These are phyloP conservation scores for Melanomma pulvis-pyrius DNA, from an alignment of 495 filamentous ascomycete species.

Conservation along the genomic window DNA sequence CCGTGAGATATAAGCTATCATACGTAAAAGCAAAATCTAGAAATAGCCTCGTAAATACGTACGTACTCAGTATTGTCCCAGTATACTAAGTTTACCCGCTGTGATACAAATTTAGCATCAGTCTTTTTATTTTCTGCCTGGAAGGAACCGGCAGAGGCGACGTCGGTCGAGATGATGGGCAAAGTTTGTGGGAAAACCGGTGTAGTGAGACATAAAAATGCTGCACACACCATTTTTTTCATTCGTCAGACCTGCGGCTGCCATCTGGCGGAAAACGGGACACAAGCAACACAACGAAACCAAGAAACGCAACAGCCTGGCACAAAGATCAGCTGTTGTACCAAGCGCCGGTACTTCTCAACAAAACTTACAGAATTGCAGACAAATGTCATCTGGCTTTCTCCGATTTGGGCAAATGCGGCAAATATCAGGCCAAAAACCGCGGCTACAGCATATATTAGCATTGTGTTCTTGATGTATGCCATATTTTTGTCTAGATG, in stretches of 20 bases:
- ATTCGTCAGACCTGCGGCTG: conserved; percentile 40
- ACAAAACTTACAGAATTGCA: conserved; percentile 50
- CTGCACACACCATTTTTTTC: not conserved
- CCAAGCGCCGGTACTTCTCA: not conserved
- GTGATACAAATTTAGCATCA: too few species aligned
- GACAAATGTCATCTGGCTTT: conserved; percentile 56
- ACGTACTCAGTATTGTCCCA: too few species aligned
- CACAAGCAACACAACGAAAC: conserved; percentile 51
- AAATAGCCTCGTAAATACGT: too few species aligned
- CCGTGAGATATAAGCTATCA: too few species aligned
- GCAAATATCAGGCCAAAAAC: conserved; percentile 60
- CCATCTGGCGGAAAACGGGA: conserved; percentile 53
- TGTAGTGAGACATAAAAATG: too few species aligned
- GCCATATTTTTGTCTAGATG: not conserved
- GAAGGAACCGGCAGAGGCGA: too few species aligned
- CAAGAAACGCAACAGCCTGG: conserved; percentile 52
- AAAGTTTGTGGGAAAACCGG: too few species aligned
- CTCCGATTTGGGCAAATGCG: conserved; percentile 52
- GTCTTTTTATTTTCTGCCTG: too few species aligned
- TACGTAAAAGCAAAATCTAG: too few species aligned
- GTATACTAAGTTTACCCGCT: too few species aligned
- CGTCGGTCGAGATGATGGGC: too few species aligned
- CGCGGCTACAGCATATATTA: conserved; percentile 40
- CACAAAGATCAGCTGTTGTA: conserved; percentile 37
- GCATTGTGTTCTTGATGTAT: not conserved